Evolutionary conservation across 257 asterid genomes (phyloP), one percentile per base, ranked within the genome.

Genomic region (Galeopsis tetrahit): DNA sequence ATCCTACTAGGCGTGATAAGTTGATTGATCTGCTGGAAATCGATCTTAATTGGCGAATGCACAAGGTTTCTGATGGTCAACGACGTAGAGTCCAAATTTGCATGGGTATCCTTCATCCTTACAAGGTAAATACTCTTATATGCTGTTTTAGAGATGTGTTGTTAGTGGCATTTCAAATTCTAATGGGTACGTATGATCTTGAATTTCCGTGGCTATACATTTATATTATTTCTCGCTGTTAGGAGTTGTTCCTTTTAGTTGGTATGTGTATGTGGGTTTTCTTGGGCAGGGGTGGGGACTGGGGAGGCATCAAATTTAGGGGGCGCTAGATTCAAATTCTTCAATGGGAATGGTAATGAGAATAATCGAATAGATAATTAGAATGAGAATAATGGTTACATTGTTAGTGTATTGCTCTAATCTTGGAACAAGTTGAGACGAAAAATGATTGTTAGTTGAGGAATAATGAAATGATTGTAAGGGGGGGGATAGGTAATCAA

Each of bases 61-160:
- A 94, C 85, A 94, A 94, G 83, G 98, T 94, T 60, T 94, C 99
- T 66, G 99, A 91, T 84, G 99, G 99, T 46, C 99, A 91, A 85
- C 80, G 99, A 0, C 98, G 99, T 44, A 78, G 99, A 70, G 99
- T 94, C 71, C 99, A 94, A 79, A 94, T 94, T 73, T 94, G 99
- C 82, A 83, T 91, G 98, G 99, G 99, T 72, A 95, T 94, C 74
- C 99, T 94, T 69, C 95, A 90, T 79, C 99, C 98, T 52, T 94
- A 76, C 77, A 91, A 90, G 95, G 98, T 91, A 74, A 70, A 34
- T 32, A 68, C 39, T 62, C 49, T 28, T 72, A 38, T 55, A 31
- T 65, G 17, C 55, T 68, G 34, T 59, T 44, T 21, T 57, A 48
- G 13, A 60, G 52, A 36, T 52, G 8, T 34, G 2, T 49, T 36